Percentiles rank a stretch among this genome's conserved stretches.
phyloP scores from a whole-genome alignment of 1,284 basidiomycete species.

The Rhodotorula sp. region DNA sequence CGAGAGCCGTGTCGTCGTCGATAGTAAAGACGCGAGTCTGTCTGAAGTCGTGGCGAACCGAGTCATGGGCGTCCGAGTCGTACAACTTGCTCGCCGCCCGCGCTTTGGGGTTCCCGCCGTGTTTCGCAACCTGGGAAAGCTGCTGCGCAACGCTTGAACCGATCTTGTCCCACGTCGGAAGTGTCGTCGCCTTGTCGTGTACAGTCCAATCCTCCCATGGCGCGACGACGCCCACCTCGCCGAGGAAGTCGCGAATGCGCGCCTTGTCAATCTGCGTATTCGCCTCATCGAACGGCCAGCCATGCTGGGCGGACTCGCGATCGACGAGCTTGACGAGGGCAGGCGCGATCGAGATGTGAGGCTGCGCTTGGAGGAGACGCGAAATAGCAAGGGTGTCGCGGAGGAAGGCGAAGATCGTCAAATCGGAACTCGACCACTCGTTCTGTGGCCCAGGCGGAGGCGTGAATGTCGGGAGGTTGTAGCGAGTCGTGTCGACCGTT shows the following conservation, averaged over 20 bases:
- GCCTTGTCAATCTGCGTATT: slow-evolving; percentile 48
- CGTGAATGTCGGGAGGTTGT: slow-evolving; percentile 32
- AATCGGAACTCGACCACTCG: slow-evolving; percentile 61
- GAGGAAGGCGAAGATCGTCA: slow-evolving; percentile 65
- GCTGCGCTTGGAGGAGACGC: slow-evolving; percentile 64
- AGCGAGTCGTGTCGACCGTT: neutral
- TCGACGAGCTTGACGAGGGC: slow-evolving; percentile 60
- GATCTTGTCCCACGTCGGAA: slow-evolving; percentile 13
- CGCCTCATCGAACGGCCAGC: slow-evolving; percentile 44
- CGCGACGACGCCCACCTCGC: slow-evolving; percentile 22
- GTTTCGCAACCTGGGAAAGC: neutral
- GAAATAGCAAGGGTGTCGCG: slow-evolving; percentile 59
- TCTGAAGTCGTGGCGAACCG: slow-evolving; percentile 80
- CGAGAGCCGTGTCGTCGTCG: slow-evolving; percentile 75
- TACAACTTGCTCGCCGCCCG: slow-evolving; percentile 29
- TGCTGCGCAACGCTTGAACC: slow-evolving; percentile 2
- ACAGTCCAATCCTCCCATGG: slow-evolving; percentile 35
- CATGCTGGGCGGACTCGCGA: slow-evolving; percentile 39
- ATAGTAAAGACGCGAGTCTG: slow-evolving; percentile 80
- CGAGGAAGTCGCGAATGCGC: slow-evolving; percentile 20
- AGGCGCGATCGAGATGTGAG: slow-evolving; percentile 59
- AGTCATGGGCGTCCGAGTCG: slow-evolving; percentile 50
- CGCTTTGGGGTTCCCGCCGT: neutral
- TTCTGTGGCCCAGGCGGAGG: too few species aligned
- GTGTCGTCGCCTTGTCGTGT: slow-evolving; percentile 10